Evolutionary conservation across 1,139 yeast genomes (phyloP).

Genomic region (Yamadazyma mexicana): DNA sequence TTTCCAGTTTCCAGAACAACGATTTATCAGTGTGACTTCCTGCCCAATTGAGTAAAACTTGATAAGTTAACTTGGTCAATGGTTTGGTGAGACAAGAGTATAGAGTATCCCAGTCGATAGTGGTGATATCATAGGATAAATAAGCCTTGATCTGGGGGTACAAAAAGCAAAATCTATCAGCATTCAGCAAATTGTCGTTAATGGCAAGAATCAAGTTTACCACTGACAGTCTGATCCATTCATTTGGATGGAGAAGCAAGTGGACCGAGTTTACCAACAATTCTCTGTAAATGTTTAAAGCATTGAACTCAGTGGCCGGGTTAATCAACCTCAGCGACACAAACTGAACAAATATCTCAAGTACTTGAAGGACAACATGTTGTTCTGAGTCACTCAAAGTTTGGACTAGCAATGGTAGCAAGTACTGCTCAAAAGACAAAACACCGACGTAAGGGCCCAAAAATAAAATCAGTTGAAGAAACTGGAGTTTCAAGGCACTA

Average conservation of each 20-base stretch:
- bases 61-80: conserved; percentile 64
- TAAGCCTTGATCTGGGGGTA: conserved; percentile 81
- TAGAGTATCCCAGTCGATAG: conserved; percentile 62
- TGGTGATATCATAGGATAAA: conserved; percentile 72
- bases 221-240: conserved; percentile 77
- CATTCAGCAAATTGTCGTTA: conserved; percentile 62
- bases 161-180: conserved; percentile 80
- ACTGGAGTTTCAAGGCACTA: conserved; percentile 63
- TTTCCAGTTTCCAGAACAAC: conserved; percentile 61
- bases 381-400: conserved; percentile 84
- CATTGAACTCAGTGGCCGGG: conserved; percentile 40
- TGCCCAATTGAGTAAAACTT: conserved; percentile 73
- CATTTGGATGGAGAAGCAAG: conserved; percentile 76
- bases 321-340: conserved; percentile 34
- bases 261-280: conserved; percentile 29
- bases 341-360: conserved; percentile 56
- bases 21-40: conserved; percentile 59
- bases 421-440: conserved; percentile 80
- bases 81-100: conserved; percentile 68
- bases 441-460: conserved; percentile 82
- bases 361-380: conserved; percentile 72
- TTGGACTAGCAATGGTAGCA: conserved; percentile 80
- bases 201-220: conserved; percentile 62
- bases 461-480: conserved; percentile 74
- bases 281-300: conserved; percentile 41